Base-by-base conservation (phyloP, 176 grass and related monocot genomes). In the Dendrocalamus sinicus region DNA sequence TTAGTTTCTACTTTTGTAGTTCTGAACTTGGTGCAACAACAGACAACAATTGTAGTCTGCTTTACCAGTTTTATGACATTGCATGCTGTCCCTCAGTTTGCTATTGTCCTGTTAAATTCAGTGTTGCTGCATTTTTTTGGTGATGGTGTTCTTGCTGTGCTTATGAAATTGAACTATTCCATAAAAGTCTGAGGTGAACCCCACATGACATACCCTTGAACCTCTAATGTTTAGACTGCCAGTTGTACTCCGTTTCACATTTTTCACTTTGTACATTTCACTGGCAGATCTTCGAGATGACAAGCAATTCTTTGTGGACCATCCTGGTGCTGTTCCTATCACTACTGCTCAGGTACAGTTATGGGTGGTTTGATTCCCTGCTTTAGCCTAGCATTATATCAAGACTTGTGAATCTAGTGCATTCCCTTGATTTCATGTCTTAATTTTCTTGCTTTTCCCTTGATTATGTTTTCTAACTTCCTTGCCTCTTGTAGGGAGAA, bases 281-380 rank as follows among this genome's bases (percentile, higher is more conserved):
- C 61, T 78, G 62, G 52, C 90, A 92, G 91, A 92, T 92, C 91
- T 92, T 81, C 91, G 91, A 84, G 91, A 92, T 84, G 91, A 92
- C 80, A 89, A 89, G 57, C 91, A 92, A 81, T 92, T 92, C 71
- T 92, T 92, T 85, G 91, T 87, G 71, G 91, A 92, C 65, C 91
- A 92, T 86, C 91, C 91, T 77, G 91, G 91, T 84, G 91, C 91
- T 87, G 88, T 90, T 80, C 91, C 91, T 84, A 92, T 92, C 84
- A 90, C 91, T 59, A 92, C 91, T 87, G 88, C 91, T 81, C 91
- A 92, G 87, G 91, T 92, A 92, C 57, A n/a, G 26, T 22, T 77
- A 54, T 32, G 14, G 58, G 47, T 53, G 44, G 28, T 78, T 39
- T 76, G 65, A 5, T 70, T 69, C 81, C 26, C 32, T 15, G 8